Evolutionary conservation across 129 eudicot species (phyloP), one percentile per base, ranked within the genome.

Genomic region (Gnaphalium uliginosum): DNA sequence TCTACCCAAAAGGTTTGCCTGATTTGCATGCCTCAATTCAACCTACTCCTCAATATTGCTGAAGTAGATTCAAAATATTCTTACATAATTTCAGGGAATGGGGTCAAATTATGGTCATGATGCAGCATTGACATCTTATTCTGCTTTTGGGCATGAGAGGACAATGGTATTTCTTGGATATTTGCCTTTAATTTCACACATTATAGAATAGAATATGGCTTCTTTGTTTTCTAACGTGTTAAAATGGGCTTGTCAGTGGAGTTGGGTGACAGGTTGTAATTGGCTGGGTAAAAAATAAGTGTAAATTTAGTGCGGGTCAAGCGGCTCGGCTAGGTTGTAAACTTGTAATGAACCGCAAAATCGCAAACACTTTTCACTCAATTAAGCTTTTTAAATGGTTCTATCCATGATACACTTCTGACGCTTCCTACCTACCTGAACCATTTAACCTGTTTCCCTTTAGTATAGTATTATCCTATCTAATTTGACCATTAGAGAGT

Each of bases 1-100:
- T 69, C 58, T 50, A 71, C 26, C 39, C 76, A 71, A 29, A 86
- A 84, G 90, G 95, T 90, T 68, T 71, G 63, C 56, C n/a, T 72
- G 37, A 65, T 79, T n/a, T 65, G 21, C 61, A 13, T 66, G 57
- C 25, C 32, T 57, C 30, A 27, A 26, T 76, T 50, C 27, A 26
- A 76, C 41, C 43, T 37, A 72, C 75, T 70, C 17, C 6, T 54
- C 32, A 48, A 66, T 56, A 63, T 72, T 51, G 78, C 67, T 72
- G 43, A 79, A 72, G 32, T 72, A 35, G 48, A 79, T 6, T 56
- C 39, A 35, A 4, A 72, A 26, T 39, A 14, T 66, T 19, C 33
- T 66, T 65, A 24, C 51, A 54, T 72, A 37, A 22, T 54, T 71
- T 46, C 81, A 88, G 92, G 87, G 75, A 23, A 71, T 73, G 72